Conservation (phyloP, 179 eudicot genomes). For the Dionaea muscipula region DNA sequence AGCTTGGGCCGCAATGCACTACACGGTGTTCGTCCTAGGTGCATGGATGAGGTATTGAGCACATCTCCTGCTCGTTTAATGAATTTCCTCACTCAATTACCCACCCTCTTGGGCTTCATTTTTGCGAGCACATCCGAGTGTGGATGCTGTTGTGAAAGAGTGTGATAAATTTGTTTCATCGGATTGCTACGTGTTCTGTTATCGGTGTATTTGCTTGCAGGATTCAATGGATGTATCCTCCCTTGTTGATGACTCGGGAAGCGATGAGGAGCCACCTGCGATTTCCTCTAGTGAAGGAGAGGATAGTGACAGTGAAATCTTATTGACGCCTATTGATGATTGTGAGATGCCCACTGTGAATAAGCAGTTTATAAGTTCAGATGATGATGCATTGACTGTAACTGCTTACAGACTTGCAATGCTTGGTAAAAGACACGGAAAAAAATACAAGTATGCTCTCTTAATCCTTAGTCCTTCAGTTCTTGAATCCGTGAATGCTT, state of each 20-base stretch:
- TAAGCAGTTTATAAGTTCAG: slow-evolving; percentile 27
- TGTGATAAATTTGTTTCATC: not conserved
- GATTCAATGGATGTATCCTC: slow-evolving; percentile 33
- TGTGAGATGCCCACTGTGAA: slow-evolving; percentile 50
- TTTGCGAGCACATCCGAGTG: not conserved
- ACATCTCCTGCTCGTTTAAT: slow-evolving; percentile 1
- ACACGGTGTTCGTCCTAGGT: slow-evolving; percentile 17
- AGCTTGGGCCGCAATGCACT: slow-evolving; percentile 11
- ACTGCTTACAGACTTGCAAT: slow-evolving; percentile 52
- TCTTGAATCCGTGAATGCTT: too few species aligned
- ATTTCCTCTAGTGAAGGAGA: slow-evolving; percentile 58
- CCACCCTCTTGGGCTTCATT: not conserved
- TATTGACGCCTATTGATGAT: slow-evolving; percentile 58
- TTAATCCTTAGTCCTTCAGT: not conserved
- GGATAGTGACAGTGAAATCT: slow-evolving; percentile 65
- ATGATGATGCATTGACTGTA: slow-evolving; percentile 38
- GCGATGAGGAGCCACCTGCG: slow-evolving; percentile 19
- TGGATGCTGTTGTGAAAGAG: not conserved
- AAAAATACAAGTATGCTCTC: slow-evolving; percentile 34
- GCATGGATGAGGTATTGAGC: slow-evolving; percentile 40
- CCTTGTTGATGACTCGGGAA: slow-evolving; percentile 50
- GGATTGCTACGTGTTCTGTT: not conserved
- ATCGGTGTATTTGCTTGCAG: slow-evolving; percentile 17
- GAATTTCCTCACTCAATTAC: not conserved
- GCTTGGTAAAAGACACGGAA: slow-evolving; percentile 41